These are phyloP conservation scores for Yamadazyma paraphyllophila DNA, from an alignment of 805 yeast genomes.

Conservation along the genomic window DNA sequence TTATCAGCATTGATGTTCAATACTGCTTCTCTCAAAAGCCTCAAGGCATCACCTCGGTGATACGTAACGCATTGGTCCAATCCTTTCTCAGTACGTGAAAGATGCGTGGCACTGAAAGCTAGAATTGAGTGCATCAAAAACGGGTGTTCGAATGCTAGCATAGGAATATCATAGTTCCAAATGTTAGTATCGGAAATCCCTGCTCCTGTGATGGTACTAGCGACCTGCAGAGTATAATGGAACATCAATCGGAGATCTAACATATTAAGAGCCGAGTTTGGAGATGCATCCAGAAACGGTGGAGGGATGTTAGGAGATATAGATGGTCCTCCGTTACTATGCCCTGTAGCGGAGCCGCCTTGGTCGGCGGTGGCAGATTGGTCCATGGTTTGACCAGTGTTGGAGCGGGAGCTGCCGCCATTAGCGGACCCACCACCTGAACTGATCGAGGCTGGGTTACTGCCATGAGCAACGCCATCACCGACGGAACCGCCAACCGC, in stretches of 20 bases:
- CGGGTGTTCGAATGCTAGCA: slow-evolving; percentile 82
- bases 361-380: background rate
- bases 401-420: background rate
- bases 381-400: background rate
- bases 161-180: slow-evolving; percentile 87
- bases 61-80: slow-evolving; percentile 78
- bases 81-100: slow-evolving; percentile 72
- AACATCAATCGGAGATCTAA: slow-evolving; percentile 80
- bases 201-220: slow-evolving; percentile 84
- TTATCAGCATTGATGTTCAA: slow-evolving; percentile 78
- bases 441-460: background rate
- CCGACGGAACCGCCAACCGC: background rate
- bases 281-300: slow-evolving; percentile 12
- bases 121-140: slow-evolving; percentile 89
- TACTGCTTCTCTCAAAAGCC: slow-evolving; percentile 81
- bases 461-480: background rate
- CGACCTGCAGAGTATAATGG: slow-evolving; percentile 81
- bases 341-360: background rate
- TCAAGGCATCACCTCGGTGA: slow-evolving; percentile 84
- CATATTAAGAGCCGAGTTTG: slow-evolving; percentile 47
- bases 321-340: slow-evolving; percentile 3
- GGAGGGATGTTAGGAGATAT: slow-evolving; percentile 14
- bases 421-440: background rate
- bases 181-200: slow-evolving; percentile 83
- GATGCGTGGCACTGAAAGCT: slow-evolving; percentile 90